These are phyloP conservation scores for Chionographis japonica DNA, from an alignment of 106 monocot species.

Conservation along the genomic window DNA sequence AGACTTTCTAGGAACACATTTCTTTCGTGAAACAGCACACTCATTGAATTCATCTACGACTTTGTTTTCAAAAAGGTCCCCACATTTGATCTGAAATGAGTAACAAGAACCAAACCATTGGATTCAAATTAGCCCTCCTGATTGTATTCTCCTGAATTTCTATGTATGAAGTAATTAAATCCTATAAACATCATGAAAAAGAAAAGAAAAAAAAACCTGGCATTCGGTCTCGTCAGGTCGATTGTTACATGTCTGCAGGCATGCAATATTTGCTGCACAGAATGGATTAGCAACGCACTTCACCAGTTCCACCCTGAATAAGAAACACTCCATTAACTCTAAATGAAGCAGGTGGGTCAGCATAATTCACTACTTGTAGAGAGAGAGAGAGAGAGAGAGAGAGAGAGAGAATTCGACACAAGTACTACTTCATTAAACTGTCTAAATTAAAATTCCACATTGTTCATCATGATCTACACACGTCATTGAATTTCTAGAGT, in stretches of 20 bases:
- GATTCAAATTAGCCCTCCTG: background rate
- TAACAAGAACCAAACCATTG: background rate
- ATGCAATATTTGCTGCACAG: conserved; percentile 94
- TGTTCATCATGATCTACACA: no score
- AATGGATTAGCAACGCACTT: conserved; percentile 90
- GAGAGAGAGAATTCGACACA: no score
- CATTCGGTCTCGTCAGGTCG: conserved; percentile 98
- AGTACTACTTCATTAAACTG: no score
- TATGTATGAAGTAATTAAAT: background rate
- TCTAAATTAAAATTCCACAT: no score
- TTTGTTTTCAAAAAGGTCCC: conserved; percentile 87
- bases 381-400: background rate
- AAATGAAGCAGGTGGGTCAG: background rate
- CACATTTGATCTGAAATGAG: conserved; percentile 84
- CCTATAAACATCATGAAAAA: background rate
- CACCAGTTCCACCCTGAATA: conserved; percentile 69
- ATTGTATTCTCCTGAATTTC: background rate
- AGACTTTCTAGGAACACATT: conserved; percentile 83
- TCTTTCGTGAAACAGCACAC: conserved; percentile 95
- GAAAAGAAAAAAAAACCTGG: conserved; percentile 49
- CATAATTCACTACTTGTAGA: background rate
- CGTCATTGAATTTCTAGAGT: no score
- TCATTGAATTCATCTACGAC: conserved; percentile 95
- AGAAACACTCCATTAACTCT: background rate
- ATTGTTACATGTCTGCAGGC: conserved; percentile 93